Conservation (phyloP, 257 asterid genomes). For the Primulina huaijiensis region DNA sequence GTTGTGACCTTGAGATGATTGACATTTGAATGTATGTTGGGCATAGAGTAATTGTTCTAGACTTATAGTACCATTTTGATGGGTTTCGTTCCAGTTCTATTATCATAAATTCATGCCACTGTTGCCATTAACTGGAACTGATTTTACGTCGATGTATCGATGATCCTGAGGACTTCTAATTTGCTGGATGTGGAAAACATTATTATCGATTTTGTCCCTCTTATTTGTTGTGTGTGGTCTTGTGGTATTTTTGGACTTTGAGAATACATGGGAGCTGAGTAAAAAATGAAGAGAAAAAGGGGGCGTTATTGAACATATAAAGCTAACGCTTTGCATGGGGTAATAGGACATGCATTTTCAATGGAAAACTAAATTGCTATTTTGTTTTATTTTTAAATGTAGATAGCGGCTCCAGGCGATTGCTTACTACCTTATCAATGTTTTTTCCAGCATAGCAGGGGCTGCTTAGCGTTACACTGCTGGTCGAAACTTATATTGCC, state of each 20-base stretch:
- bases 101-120: neutral
- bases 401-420: constrained; percentile 36
- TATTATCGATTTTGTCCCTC: neutral
- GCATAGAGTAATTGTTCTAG: neutral
- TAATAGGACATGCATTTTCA: constrained; percentile 23
- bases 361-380: constrained; percentile 14
- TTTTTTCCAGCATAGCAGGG: constrained; percentile 50
- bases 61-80: neutral
- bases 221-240: neutral
- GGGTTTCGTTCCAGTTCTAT: neutral
- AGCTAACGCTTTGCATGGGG: constrained; percentile 54
- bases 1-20: neutral
- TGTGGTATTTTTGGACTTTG: neutral
- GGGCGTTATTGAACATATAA: constrained; percentile 3
- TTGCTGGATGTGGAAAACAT: neutral
- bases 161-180: neutral
- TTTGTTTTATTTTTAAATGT: constrained; percentile 16
- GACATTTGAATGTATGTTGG: neutral
- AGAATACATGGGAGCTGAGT: neutral
- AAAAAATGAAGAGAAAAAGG: neutral
- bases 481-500: constrained; percentile 23
- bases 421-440: constrained; percentile 26
- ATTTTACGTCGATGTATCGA: constrained; percentile 1
- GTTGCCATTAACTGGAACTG: neutral
- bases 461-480: constrained; percentile 33